Base-by-base conservation (phyloP, 306 rosid species). In the Parietaria judaica region DNA sequence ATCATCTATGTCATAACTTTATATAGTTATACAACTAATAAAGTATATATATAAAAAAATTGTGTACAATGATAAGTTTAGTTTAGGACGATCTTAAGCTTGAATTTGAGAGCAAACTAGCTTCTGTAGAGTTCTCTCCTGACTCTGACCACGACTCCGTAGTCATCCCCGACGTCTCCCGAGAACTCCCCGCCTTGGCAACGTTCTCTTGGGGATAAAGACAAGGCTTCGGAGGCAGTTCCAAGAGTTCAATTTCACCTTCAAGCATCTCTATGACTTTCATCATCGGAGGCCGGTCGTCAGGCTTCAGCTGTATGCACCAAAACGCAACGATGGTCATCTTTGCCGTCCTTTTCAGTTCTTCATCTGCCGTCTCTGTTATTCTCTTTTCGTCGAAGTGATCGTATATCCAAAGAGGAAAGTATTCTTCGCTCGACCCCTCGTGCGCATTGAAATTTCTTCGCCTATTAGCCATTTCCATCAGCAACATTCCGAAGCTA, bases 401-500 rank as follows among this genome's bases (percentile, higher is more conserved):
- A 36, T 60, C 52, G 13, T 60, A 41, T 60, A 60, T 60, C 65
- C 52, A 60, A 1, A 16, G 2, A 15, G 52, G 65, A 41, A 60
- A 60, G 14, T 41, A 60, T 36, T 0, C 39, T 14, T 7, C 17
- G 35, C n/a, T 44, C 11, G 65, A 43, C 0, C 34, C 3, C 9
- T 60, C 53, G 5, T 51, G 10, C 14, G 6, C 15, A 9, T 60
- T 60, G 11, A 1, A 4, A 10, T 60, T 60, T 16, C 34, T 60
- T 11, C 65, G 16, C 45, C 38, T 16, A 7, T 5, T 58, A 3
- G 49, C 62, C 47, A 58, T 13, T 58, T 58, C 62, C 62, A 58
- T 58, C 60, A 56, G 14, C 60, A 56, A 6, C 60, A 56, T 56
- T 56, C 63, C 63, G 36, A 59, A 59, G 14, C 63, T 59, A 16